Evolutionary conservation across 805 yeast genomes (phyloP), one percentile per base, ranked within the genome.

Genomic region (Alloascoidea hylecoeti): DNA sequence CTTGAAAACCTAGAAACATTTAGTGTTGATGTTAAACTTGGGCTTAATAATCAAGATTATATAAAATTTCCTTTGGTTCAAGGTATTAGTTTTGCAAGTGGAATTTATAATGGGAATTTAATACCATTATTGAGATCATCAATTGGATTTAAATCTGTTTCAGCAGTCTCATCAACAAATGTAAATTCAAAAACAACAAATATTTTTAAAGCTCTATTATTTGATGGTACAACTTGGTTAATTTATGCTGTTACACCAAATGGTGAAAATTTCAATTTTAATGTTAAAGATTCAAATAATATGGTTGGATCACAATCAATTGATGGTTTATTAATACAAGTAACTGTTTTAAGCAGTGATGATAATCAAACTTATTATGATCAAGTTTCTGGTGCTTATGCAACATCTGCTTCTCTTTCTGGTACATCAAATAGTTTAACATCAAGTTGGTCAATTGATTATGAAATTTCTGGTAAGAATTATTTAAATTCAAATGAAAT

Each of bases 51-150:
- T 2, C 66, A 68, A 36, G 55, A 53, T 35, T n/a, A n/a, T n/a
- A 56, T 78, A 13, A 61, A 63, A 19, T 44, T 70, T 35, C 88
- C 89, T 3, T 49, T 81, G 39, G 81, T 78, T 4, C 88, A 80
- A 55, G 96, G 96, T 39, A 67, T 68, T 68, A 95, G 95, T 4
- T 75, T 82, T 44, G 72, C 82, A 13, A 78, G 95, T 19, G 83
- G 77, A 17, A 56, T 70, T 17, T 68, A 68, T 47, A 55, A 67
- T 46, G 75, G 75, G 9, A 46, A 51, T 38, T 55, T 72, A 45
- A 58, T 66, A 18, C 69, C 76, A 14, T 46, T 53, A 15, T 46
- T 75, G 18, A 60, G 58, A 44, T 60, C 75, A 2, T 61, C 61
- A 41, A 56, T 67, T 34, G 78, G 76, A 3, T 50, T 74, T 40